A percentile compares a stretch with the other conserved stretches of the same genome.
These are phyloP conservation scores for Verticillium klebahnii DNA, from an alignment of 2,329 filamentous ascomycete genomes.

Conservation along the genomic window DNA sequence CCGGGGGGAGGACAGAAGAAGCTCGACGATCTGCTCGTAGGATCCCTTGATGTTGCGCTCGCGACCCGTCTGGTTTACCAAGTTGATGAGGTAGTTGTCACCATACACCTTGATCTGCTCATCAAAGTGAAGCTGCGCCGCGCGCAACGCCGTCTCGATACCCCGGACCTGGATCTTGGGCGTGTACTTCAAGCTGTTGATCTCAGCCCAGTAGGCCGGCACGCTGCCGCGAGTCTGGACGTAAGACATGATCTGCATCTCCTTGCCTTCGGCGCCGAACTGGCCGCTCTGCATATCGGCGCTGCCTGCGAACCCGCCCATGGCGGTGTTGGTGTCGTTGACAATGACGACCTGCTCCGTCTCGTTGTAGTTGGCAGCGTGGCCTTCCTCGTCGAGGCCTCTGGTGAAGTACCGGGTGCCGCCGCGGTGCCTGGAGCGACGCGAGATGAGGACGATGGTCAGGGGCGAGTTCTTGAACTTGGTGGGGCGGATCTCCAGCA, in stretches of 20 bases:
- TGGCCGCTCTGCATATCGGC: conserved; percentile 72
- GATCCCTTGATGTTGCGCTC: conserved; percentile 87
- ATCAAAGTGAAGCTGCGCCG: conserved; percentile 82
- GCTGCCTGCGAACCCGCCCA: conserved; percentile 77
- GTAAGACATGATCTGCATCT: conserved; percentile 87
- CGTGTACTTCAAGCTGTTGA: conserved; percentile 89
- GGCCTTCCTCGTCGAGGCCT: conserved; percentile 85
- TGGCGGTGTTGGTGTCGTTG: conserved; percentile 71
- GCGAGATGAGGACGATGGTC: conserved; percentile 82
- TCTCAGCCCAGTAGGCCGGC: conserved; percentile 91
- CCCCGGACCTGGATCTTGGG: conserved; percentile 85
- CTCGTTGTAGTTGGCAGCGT: conserved; percentile 99
- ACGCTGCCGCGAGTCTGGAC: conserved; percentile 96
- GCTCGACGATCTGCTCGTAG: conserved; percentile 85
- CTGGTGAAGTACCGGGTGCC: conserved; percentile 94
- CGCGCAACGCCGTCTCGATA: conserved; percentile 72
- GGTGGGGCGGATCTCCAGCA: conserved; percentile 86
- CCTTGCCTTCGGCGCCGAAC: conserved; percentile 56
- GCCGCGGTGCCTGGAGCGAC: conserved; percentile 80
- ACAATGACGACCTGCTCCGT: conserved; percentile 89
- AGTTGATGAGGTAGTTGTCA: conserved; percentile 94
- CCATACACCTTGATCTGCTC: conserved; percentile 93
- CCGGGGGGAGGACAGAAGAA: conserved; percentile 63
- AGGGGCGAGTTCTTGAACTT: conserved; percentile 79
- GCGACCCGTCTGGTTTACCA: conserved; percentile 93